Conservation (phyloP, 2,329 filamentous ascomycete species). For the Penicillium sp. region DNA sequence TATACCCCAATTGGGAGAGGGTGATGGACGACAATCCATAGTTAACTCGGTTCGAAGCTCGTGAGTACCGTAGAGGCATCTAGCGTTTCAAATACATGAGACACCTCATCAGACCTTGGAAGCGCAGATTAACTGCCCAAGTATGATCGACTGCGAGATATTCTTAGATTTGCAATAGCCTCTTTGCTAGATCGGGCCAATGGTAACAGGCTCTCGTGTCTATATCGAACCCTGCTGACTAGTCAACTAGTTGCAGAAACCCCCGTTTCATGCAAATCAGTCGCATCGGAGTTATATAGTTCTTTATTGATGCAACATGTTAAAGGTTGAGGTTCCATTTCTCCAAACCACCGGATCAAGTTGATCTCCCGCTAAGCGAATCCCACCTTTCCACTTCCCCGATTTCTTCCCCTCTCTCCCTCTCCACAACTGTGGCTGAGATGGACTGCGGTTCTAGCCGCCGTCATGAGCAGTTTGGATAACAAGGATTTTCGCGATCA, state of each 20-base stretch:
- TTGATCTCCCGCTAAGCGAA: constrained; percentile 5
- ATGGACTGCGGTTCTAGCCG: constrained; percentile 33
- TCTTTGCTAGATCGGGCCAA: not conserved
- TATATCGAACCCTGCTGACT: not conserved
- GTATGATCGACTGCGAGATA: not conserved
- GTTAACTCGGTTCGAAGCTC: too few species aligned
- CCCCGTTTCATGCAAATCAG: constrained; percentile 4
- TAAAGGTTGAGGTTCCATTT: not conserved
- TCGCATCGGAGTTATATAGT: not conserved
- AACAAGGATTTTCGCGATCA: constrained; percentile 33
- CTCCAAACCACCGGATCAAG: constrained; percentile 8
- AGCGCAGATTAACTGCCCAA: too few species aligned
- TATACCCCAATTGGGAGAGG: too few species aligned
- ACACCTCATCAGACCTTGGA: too few species aligned
- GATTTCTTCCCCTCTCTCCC: not conserved
- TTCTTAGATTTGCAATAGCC: too few species aligned
- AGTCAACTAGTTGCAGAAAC: not conserved
- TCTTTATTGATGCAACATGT: not conserved
- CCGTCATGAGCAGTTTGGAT: constrained; percentile 21
- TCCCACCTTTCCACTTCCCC: not conserved
- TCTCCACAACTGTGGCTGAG: constrained; percentile 9
- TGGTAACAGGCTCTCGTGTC: not conserved
- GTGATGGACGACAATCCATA: too few species aligned
- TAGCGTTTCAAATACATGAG: not conserved
- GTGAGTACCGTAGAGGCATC: constrained; percentile 1